Evolutionary conservation across 2,329 filamentous ascomycete genomes (phyloP).

Genomic region (Calcarisporium arbuscula): DNA sequence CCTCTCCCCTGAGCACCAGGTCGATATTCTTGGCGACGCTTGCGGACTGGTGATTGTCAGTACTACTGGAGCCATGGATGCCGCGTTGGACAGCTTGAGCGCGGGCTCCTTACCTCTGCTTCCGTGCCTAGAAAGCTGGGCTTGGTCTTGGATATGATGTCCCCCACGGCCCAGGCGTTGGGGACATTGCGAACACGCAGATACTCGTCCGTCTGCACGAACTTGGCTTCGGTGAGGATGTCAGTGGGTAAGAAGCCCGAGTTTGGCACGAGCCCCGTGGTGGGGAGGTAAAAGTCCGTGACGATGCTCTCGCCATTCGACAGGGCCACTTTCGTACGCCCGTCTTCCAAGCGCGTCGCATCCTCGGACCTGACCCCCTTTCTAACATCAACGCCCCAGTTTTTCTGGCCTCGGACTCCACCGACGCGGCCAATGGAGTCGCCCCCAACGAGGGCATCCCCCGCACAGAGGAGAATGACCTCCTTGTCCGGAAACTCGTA

Average conservation of each 20-base stretch:
- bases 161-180: constrained; percentile 48
- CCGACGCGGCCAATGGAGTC: constrained; percentile 35
- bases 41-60: constrained; percentile 32
- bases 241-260: constrained; percentile 42
- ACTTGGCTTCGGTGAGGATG: constrained; percentile 37
- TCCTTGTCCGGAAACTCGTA: constrained; percentile 44
- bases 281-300: constrained; percentile 52
- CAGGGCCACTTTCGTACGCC: constrained; percentile 43
- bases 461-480: constrained; percentile 40
- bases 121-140: constrained; percentile 56
- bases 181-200: constrained; percentile 38
- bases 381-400: constrained; percentile 44
- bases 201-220: constrained; percentile 44
- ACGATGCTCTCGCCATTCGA: constrained; percentile 38
- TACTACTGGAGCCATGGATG: background rate
- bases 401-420: too few relatives aligned
- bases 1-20: constrained; percentile 37
- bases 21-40: constrained; percentile 49
- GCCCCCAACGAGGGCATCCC: constrained; percentile 34
- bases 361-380: constrained; percentile 34
- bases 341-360: constrained; percentile 23
- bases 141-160: constrained; percentile 44
- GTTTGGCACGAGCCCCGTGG: constrained; percentile 49
- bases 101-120: constrained; percentile 35
- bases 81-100: background rate